These are phyloP conservation scores for Aspergillus floridensis DNA, from an alignment of 2,329 filamentous ascomycete species.

Conservation along the genomic window DNA sequence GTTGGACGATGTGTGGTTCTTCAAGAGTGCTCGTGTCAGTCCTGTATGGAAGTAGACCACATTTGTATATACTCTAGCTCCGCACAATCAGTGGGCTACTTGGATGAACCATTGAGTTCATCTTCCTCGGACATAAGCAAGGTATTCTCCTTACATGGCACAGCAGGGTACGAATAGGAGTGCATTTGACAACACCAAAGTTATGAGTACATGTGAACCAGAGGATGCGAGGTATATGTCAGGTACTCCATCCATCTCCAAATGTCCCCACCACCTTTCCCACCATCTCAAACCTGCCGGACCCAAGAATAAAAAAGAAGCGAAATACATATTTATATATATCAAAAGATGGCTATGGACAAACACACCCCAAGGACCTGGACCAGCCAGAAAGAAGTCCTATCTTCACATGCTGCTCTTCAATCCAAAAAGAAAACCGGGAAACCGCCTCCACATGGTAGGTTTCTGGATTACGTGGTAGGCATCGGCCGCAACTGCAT, in stretches of 20 bases:
- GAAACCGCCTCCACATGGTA: neutral
- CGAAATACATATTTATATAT: neutral
- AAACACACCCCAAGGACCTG: neutral
- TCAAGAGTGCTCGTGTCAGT: too few relatives aligned
- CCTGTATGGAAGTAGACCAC: too few relatives aligned
- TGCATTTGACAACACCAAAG: neutral
- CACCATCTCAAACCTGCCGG: neutral
- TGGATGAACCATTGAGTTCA: too few relatives aligned
- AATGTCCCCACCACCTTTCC: too few relatives aligned
- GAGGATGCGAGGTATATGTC: neutral
- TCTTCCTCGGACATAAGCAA: too few relatives aligned
- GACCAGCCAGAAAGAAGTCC: neutral
- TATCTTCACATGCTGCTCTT: neutral
- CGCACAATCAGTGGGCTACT: too few relatives aligned
- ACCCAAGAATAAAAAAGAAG: neutral
- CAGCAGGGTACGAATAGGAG: neutral
- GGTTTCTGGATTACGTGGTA: neutral
- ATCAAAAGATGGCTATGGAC: neutral
- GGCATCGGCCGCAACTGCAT: neutral
- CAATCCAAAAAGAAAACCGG: too few relatives aligned
- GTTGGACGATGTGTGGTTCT: too few relatives aligned
- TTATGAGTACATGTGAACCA: neutral
- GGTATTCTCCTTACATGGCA: neutral
- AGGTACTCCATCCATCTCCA: neutral
- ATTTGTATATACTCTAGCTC: too few relatives aligned